These are phyloP conservation scores for Chytridium lagenaria DNA, from an alignment of 371 early-diverging fungal genomes.

Conservation along the genomic window DNA sequence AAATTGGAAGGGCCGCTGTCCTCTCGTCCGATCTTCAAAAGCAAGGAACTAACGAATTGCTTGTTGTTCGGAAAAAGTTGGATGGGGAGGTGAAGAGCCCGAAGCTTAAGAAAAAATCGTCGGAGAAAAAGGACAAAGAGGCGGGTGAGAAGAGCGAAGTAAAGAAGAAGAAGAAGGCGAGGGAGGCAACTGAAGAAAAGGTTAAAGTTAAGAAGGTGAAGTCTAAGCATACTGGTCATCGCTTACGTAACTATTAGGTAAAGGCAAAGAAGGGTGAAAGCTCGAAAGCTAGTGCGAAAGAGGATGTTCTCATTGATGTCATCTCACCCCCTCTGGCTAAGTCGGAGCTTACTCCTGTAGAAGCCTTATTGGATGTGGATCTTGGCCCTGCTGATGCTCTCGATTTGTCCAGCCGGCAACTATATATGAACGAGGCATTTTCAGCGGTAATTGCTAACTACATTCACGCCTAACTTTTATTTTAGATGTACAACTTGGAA, in stretches of 20 bases:
- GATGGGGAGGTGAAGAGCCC: too few species aligned
- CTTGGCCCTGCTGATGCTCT: not conserved
- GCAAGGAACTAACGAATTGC: slow-evolving; percentile 2
- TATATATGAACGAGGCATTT: not conserved
- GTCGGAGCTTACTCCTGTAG: not conserved
- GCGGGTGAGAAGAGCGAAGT: slow-evolving; percentile 55
- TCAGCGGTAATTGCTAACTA: not conserved
- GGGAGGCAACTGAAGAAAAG: slow-evolving; percentile 25
- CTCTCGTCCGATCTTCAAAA: slow-evolving; percentile 18
- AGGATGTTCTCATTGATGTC: not conserved
- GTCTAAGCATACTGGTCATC: slow-evolving; percentile 21
- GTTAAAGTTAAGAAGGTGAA: slow-evolving; percentile 21
- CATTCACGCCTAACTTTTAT: not conserved
- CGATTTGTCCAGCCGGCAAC: not conserved
- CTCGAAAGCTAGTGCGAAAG: too few species aligned
- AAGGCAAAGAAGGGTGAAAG: too few species aligned
- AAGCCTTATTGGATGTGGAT: not conserved
- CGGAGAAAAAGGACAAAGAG: too few species aligned
- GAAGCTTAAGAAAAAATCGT: too few species aligned
- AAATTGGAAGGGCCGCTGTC: slow-evolving; percentile 27
- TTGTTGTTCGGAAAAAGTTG: slow-evolving; percentile 41
- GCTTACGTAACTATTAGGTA: not conserved
- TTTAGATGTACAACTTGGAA: not conserved
- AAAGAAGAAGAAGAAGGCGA: slow-evolving; percentile 46
- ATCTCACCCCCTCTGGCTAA: not conserved